These are phyloP conservation scores for Penicillium crystallinum DNA, from an alignment of 495 filamentous ascomycete genomes.

Conservation along the genomic window DNA sequence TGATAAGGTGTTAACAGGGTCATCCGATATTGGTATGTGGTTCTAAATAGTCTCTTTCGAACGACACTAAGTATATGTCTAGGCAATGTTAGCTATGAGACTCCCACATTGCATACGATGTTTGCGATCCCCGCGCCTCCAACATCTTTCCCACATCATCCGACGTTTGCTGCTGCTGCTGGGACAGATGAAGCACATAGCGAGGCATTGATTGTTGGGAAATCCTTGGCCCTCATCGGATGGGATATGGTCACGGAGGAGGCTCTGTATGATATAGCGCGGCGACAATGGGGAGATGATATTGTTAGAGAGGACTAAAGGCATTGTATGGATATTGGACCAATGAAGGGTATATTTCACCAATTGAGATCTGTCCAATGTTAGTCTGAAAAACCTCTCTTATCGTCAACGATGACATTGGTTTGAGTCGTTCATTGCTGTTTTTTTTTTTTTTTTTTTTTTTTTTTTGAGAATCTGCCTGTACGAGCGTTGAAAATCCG, in stretches of 20 bases:
- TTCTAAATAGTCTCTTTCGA: background rate
- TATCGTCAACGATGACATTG: background rate
- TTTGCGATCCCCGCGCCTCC: constrained; percentile 49
- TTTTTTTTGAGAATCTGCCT: too few relatives aligned
- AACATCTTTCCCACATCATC: constrained; percentile 52
- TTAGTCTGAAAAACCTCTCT: background rate
- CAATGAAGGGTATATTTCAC: background rate
- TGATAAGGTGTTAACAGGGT: constrained; percentile 45
- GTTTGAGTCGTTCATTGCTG: background rate
- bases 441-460: too few relatives aligned
- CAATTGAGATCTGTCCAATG: too few relatives aligned
- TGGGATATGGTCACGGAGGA: constrained; percentile 48
- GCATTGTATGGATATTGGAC: background rate
- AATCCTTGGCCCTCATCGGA: constrained; percentile 50
- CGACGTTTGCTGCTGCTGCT: constrained; percentile 53
- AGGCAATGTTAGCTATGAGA: constrained; percentile 60
- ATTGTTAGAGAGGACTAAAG: constrained; percentile 14
- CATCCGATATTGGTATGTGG: constrained; percentile 53
- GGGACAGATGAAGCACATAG: constrained; percentile 50
- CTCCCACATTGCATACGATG: constrained; percentile 56
- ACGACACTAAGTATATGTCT: background rate
- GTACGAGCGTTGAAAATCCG: too few relatives aligned
- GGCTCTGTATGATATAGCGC: constrained; percentile 35
- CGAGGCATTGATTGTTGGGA: constrained; percentile 49
- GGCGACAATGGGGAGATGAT: constrained; percentile 24